Conservation (phyloP, 2,329 filamentous ascomycete genomes). For the Trichoderma guizhouense region DNA sequence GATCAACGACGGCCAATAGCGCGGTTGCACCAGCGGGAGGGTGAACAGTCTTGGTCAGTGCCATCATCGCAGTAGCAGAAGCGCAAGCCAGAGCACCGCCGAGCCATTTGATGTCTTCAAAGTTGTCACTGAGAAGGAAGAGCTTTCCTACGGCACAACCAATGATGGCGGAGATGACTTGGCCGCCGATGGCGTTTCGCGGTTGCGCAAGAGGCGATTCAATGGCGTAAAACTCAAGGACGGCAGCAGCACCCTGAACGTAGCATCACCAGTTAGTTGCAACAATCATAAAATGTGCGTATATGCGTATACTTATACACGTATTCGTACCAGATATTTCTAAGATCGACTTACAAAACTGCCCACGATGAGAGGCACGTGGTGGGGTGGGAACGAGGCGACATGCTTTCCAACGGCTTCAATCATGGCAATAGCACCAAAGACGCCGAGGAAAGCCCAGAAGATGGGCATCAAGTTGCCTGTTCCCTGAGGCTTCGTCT, state of each 20-base stretch:
- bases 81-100: slow-evolving; percentile 65
- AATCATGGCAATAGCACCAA: slow-evolving; percentile 58
- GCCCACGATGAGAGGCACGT: slow-evolving; percentile 60
- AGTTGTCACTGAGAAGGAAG: slow-evolving; percentile 50
- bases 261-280: background rate
- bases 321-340: background rate
- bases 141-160: slow-evolving; percentile 64
- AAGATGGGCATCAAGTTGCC: slow-evolving; percentile 58
- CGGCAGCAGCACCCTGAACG: slow-evolving; percentile 65
- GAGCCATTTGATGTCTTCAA: slow-evolving; percentile 57
- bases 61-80: slow-evolving; percentile 61
- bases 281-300: background rate
- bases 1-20: slow-evolving; percentile 61
- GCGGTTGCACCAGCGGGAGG: slow-evolving; percentile 74
- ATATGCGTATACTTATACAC: background rate
- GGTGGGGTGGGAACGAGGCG: slow-evolving; percentile 48
- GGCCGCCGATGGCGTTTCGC: slow-evolving; percentile 65
- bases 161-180: slow-evolving; percentile 58
- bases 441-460: slow-evolving; percentile 65
- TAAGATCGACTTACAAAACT: slow-evolving; percentile 58
- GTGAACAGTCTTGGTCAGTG: slow-evolving; percentile 67
- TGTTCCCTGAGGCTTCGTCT: slow-evolving; percentile 33
- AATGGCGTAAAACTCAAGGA: slow-evolving; percentile 71
- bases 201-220: slow-evolving; percentile 71
- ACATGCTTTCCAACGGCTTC: slow-evolving; percentile 54